Evolutionary conservation across 129 eudicot species (phyloP), one percentile per base, ranked within the genome.

Genomic region (Chrysanthemum seticuspe): DNA sequence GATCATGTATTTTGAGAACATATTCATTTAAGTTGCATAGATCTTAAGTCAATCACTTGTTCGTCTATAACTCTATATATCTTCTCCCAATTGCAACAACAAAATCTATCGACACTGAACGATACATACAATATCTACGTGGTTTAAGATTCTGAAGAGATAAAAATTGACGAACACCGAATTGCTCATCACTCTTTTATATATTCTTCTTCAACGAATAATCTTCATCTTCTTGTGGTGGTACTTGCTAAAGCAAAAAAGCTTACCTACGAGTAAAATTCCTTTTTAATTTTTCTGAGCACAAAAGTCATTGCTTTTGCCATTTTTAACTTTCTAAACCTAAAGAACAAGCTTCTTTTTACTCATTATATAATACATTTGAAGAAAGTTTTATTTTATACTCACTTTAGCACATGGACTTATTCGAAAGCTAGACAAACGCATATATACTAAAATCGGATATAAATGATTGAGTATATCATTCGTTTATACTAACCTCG

Each of bases 141-240:
- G 19, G 62, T 78, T 27, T 18, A 50, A 72, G 67, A 72, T 72
- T 68, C 69, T 6, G 47, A 15, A 65, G 23, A 53, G 40, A 52
- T 31, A 53, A 16, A 61, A 78, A 78, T 71, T n/a, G 82, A 71
- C 67, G 47, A 56, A 63, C 67, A 71, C 63, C 23, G 51, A 78
- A 78, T 44, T 78, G 61, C 44, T 71, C 40, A 45, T 62, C 82
- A 55, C 82, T 71, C 57, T 63, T 78, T 74, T 63, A 14, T 54
- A 78, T 71, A 78, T 78, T 78, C 76, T 78, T 71, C 67, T 78
- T 64, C 67, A 63, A 54, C 73, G 55, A 44, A 78, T 51, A 40
- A 40, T 25, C 76, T 72, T 78, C 67, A 71, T 65, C 78, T 65
- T 78, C 81, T 70, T 78, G 76, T 71, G 58, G 66, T 64, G 82